These are phyloP conservation scores for Diddensiella santjacobensis DNA, from an alignment of 805 yeast genomes.

Conservation along the genomic window DNA sequence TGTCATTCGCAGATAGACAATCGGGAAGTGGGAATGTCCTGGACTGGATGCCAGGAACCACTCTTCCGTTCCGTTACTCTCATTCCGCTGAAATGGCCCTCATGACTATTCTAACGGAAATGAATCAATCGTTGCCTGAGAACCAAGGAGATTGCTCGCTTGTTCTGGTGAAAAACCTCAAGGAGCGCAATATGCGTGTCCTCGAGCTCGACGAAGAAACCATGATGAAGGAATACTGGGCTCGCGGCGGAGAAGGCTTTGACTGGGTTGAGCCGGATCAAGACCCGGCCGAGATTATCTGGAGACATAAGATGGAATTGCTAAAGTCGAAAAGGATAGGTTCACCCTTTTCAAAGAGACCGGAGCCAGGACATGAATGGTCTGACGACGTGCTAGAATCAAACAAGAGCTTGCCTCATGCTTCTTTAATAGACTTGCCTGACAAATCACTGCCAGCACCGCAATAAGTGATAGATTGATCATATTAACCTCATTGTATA, in stretches of 20 bases:
- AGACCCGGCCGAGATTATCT: slow-evolving; percentile 67
- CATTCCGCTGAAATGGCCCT: slow-evolving; percentile 68
- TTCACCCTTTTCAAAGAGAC: slow-evolving; percentile 16
- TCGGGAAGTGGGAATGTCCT: slow-evolving; percentile 53
- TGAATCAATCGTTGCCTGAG: slow-evolving; percentile 48
- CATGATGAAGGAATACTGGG: slow-evolving; percentile 79
- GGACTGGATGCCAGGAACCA: slow-evolving; percentile 62
- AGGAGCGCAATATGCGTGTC: slow-evolving; percentile 35
- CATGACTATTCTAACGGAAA: slow-evolving; percentile 60
- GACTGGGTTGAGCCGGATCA: slow-evolving; percentile 90
- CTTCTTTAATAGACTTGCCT: slow-evolving; percentile 30
- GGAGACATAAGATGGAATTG: slow-evolving; percentile 31
- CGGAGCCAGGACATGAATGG: slow-evolving; percentile 23
- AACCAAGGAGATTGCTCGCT: slow-evolving; percentile 39
- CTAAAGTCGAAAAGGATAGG: slow-evolving; percentile 20
- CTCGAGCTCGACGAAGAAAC: slow-evolving; percentile 59
- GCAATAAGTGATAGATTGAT: background rate
- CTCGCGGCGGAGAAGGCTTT: slow-evolving; percentile 79
- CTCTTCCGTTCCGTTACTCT: slow-evolving; percentile 57
- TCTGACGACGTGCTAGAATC: slow-evolving; percentile 25
- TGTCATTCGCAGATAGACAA: slow-evolving; percentile 47
- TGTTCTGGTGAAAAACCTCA: slow-evolving; percentile 32
- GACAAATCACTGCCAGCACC: slow-evolving; percentile 4
- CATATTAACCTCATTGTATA: background rate
- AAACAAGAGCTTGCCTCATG: slow-evolving; percentile 31